phyloP scores from a whole-genome alignment of 2,329 filamentous ascomycete genomes.

The Trichophyton schoenleinii region DNA sequence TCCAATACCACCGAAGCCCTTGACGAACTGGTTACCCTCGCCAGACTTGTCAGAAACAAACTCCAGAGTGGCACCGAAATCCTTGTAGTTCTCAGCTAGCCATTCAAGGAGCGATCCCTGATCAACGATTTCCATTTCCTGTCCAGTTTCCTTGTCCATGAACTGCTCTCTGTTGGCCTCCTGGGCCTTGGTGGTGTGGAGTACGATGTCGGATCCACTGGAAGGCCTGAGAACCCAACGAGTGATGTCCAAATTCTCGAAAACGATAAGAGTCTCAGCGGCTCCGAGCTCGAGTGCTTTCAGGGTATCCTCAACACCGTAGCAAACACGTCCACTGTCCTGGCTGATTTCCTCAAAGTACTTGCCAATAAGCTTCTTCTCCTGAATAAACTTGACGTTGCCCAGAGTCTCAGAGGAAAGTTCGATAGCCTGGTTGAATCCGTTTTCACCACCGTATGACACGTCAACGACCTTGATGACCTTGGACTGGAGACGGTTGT shows the following conservation, averaged over 20 bases:
- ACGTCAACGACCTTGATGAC: slow-evolving; percentile 99
- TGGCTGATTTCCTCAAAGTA: slow-evolving; percentile 99
- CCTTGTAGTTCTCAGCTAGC: slow-evolving; percentile 97
- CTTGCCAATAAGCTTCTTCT: slow-evolving; percentile 98
- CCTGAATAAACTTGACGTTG: slow-evolving; percentile 99
- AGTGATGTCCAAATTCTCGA: slow-evolving; percentile 90
- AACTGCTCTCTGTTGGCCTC: slow-evolving; percentile 73
- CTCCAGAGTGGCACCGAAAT: slow-evolving; percentile 89
- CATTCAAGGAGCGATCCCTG: slow-evolving; percentile 95
- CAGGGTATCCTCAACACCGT: slow-evolving; percentile 93
- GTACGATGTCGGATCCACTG: slow-evolving; percentile 55
- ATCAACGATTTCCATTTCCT: slow-evolving; percentile 90
- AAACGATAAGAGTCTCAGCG: slow-evolving; percentile 87
- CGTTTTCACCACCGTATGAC: slow-evolving; percentile 97
- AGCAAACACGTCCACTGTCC: slow-evolving; percentile 93
- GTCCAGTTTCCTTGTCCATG: slow-evolving; percentile 87
- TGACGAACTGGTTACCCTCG: slow-evolving; percentile 99
- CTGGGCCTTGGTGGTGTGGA: slow-evolving; percentile 81
- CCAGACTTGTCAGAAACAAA: slow-evolving; percentile 96
- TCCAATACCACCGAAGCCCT: slow-evolving; percentile 97
- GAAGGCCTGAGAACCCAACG: slow-evolving; percentile 81
- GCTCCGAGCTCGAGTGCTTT: slow-evolving; percentile 94
- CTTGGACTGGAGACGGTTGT: slow-evolving; percentile 78
- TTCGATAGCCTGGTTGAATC: slow-evolving; percentile 99
- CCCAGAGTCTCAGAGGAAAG: slow-evolving; percentile 86